phyloP scores from a whole-genome alignment of 2,329 filamentous ascomycete species.

The Trichoderma asperellum region DNA sequence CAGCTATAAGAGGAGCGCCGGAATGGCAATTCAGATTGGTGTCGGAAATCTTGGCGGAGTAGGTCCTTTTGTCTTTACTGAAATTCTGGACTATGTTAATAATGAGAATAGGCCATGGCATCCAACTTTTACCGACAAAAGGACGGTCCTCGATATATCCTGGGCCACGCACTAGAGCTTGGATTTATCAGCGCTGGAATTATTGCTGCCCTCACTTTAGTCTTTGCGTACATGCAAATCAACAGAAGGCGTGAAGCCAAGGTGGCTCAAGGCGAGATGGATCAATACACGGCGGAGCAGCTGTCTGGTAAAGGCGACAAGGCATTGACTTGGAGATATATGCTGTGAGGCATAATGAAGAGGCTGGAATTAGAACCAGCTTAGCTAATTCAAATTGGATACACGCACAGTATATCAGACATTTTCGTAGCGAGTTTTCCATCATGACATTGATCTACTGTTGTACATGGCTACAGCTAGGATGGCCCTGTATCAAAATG shows the following conservation, averaged over 20 bases:
- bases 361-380: background rate
- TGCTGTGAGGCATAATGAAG: background rate
- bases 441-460: no score
- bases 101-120: slow-evolving; percentile 59
- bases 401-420: background rate
- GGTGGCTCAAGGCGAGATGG: background rate
- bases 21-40: slow-evolving; percentile 68
- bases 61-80: slow-evolving; percentile 32
- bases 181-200: slow-evolving; percentile 53
- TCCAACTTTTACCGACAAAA: slow-evolving; percentile 69
- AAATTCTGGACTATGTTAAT: background rate
- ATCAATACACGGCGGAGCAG: background rate
- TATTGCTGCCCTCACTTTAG: slow-evolving; percentile 48
- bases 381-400: background rate
- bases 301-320: slow-evolving; percentile 8
- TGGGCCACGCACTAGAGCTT: slow-evolving; percentile 56
- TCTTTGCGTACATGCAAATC: slow-evolving; percentile 39
- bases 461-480: no score
- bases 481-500: background rate
- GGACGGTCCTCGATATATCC: slow-evolving; percentile 53
- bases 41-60: slow-evolving; percentile 61
- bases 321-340: slow-evolving; percentile 11
- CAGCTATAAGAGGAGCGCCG: slow-evolving; percentile 64
- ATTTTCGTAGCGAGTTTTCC: no score
- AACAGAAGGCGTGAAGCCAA: background rate